These are phyloP conservation scores for Suillus paluster DNA, from an alignment of 768 basidiomycete genomes.

Conservation along the genomic window DNA sequence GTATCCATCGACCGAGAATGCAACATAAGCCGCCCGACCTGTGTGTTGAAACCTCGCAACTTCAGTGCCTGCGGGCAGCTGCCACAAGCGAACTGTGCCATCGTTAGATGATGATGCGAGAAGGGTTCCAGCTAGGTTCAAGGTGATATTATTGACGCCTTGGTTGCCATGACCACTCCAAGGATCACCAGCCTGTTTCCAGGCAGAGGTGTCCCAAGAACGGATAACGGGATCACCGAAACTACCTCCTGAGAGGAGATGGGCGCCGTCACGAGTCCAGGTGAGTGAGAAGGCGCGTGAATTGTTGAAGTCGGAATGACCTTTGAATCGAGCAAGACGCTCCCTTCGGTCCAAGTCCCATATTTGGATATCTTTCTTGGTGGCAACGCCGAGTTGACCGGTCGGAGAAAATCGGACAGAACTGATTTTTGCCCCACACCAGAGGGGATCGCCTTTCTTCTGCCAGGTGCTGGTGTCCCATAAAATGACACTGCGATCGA, in stretches of 20 bases:
- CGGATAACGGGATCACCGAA: background rate
- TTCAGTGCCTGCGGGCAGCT: constrained; percentile 22
- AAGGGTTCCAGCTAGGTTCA: constrained; percentile 30
- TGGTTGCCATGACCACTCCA: background rate
- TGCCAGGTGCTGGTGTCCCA: constrained; percentile 10
- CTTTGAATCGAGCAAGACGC: background rate
- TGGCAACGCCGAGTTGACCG: background rate
- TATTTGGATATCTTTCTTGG: background rate
- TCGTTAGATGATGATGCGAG: constrained; percentile 36
- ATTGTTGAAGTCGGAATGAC: background rate
- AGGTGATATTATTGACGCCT: constrained; percentile 23
- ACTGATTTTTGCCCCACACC: background rate
- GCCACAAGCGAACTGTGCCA: constrained; percentile 32
- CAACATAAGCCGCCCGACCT: constrained; percentile 21
- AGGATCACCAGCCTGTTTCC: background rate
- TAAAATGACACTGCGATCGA: background rate
- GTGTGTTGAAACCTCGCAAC: constrained; percentile 29
- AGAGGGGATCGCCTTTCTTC: background rate
- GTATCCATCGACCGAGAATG: constrained; percentile 30
- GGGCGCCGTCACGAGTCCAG: background rate
- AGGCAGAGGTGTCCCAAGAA: background rate
- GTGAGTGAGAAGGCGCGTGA: background rate
- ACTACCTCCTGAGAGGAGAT: background rate
- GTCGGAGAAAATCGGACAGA: background rate
- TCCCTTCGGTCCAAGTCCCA: background rate